These are phyloP conservation scores for Citrus medica DNA, from an alignment of 345 rosid species.

Conservation along the genomic window DNA sequence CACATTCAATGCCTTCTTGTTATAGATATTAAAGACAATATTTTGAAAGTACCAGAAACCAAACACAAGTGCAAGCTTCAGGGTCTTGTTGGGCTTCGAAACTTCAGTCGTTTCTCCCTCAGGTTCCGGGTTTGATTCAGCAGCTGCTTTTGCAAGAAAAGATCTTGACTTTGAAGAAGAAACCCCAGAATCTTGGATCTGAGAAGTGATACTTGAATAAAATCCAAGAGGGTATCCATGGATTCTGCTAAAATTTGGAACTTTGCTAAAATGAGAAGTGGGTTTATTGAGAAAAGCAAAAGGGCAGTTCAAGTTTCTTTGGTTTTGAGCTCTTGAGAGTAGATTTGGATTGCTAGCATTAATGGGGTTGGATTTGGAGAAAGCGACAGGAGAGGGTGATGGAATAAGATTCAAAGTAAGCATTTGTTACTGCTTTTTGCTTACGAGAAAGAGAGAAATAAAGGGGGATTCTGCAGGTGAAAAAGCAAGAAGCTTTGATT, in stretches of 20 bases:
- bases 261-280: constrained; percentile 20
- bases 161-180: constrained; percentile 36
- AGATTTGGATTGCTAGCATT: constrained; percentile 33
- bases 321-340: constrained; percentile 29
- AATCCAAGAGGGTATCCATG: constrained; percentile 34
- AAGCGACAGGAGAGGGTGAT: constrained; percentile 37
- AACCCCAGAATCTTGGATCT: constrained; percentile 37
- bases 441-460: constrained; percentile 3
- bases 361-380: constrained; percentile 36
- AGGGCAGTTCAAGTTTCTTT: constrained; percentile 15
- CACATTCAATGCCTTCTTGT: constrained; percentile 80
- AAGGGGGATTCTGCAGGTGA: constrained; percentile 9
- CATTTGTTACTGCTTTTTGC: constrained; percentile 30
- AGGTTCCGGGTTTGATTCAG: constrained; percentile 37
- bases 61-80: constrained; percentile 67
- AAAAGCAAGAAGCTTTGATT: constrained; percentile 6
- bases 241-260: constrained; percentile 19
- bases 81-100: constrained; percentile 44
- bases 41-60: constrained; percentile 95
- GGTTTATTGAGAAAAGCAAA: constrained; percentile 27
- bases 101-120: constrained; percentile 28
- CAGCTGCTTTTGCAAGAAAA: constrained; percentile 36
- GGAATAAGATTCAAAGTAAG: constrained; percentile 44
- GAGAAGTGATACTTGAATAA: constrained; percentile 25
- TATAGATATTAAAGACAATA: constrained; percentile 91